phyloP scores from a whole-genome alignment of 2,329 filamentous ascomycete species.

The Golovinomyces cichoracearum region DNA sequence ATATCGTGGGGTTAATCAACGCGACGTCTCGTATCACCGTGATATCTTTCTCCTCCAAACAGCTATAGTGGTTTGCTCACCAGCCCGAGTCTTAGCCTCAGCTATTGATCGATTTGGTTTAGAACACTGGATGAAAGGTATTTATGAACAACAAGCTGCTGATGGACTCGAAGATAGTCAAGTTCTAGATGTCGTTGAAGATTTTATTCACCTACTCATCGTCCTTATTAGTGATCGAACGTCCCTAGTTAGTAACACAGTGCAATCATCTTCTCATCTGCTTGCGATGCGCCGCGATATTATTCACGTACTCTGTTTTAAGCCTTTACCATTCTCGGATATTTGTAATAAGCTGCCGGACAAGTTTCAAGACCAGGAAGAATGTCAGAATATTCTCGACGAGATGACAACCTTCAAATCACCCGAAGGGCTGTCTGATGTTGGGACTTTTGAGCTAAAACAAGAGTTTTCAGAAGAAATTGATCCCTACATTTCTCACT shows the following conservation, averaged over 20 bases:
- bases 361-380: slow-evolving; percentile 66
- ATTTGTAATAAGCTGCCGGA: slow-evolving; percentile 68
- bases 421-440: slow-evolving; percentile 75
- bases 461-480: slow-evolving; percentile 64
- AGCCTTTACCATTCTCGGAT: slow-evolving; percentile 82
- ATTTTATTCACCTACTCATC: slow-evolving; percentile 82
- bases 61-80: slow-evolving; percentile 63
- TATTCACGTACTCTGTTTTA: slow-evolving; percentile 83
- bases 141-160: slow-evolving; percentile 40
- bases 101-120: slow-evolving; percentile 83
- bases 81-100: slow-evolving; percentile 59
- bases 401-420: slow-evolving; percentile 73
- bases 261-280: slow-evolving; percentile 37
- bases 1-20: slow-evolving; percentile 66
- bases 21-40: slow-evolving; percentile 80
- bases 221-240: slow-evolving; percentile 73
- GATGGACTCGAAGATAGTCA: slow-evolving; percentile 63
- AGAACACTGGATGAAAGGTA: slow-evolving; percentile 60
- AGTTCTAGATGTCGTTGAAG: slow-evolving; percentile 78
- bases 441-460: slow-evolving; percentile 81
- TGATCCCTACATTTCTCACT: slow-evolving; percentile 88
- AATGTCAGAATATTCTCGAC: slow-evolving; percentile 61
- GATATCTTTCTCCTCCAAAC: slow-evolving; percentile 88
- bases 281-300: slow-evolving; percentile 67
- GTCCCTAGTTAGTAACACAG: slow-evolving; percentile 42